Evolutionary conservation across 352 stramenopile species (phyloP), one percentile per base, ranked within the genome.

Genomic region (Phytophthora tubulina): DNA sequence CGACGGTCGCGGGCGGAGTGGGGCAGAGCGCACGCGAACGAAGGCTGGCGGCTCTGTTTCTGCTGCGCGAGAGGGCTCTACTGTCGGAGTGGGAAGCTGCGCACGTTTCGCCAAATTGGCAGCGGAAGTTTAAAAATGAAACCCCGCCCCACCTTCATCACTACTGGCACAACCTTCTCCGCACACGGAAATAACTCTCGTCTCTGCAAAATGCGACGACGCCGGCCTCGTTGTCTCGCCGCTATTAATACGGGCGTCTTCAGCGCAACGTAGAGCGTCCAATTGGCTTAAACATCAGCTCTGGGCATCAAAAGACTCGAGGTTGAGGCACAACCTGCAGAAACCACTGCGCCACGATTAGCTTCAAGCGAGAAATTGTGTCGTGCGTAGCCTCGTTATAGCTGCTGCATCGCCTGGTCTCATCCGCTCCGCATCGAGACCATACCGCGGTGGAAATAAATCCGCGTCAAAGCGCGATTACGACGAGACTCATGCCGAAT

Each of bases 61-160:
- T 76, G 72, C 63, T 76, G 72, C 67, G 67, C 62, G 14, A 4
- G 56, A 72, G 39, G 48, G 67, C 63, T 79, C 67, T 76, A 73
- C 56, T 79, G 67, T 60, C 48, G 70, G 70, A 76, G 58, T 73
- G 70, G 59, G 52, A 72, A 65, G 65, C 61, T 75, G 63, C 63
- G 73, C 68, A 73, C 60, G 73, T 75, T 81, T 76, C 73, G 53
- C 71, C 68, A 80, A 81, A 88, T 82, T 75, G 58, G 64, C 44
- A 50, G 57, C 56, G 79, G 69, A 86, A 85, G 72, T 86, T 87
- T 86, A 85, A 82, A 85, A 88, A 85, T 87, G 82, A 90, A 90
- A 90, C 80, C 76, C 73, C 75, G 71, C 33, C 63, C 59, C 62
- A 72, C 56, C 50, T 70, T 69, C 65, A 38, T 46, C 51, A 57